Evolutionary conservation across 768 basidiomycete genomes (phyloP).

Genomic region (Lyophyllum semitale): DNA sequence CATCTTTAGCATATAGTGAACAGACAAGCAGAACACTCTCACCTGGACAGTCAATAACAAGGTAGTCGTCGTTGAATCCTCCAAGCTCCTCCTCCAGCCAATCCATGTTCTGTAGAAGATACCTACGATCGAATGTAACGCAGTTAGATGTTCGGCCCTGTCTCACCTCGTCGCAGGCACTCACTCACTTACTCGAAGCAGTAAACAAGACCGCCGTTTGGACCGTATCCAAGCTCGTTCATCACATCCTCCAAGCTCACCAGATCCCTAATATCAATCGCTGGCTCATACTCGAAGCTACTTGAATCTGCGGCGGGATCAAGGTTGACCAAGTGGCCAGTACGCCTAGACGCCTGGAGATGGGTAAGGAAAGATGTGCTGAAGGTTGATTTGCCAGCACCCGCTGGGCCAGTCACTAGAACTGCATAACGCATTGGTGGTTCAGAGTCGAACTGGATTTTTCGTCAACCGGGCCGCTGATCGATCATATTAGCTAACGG

Average conservation of each 20-base stretch:
- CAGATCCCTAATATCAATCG: slow-evolving; percentile 92
- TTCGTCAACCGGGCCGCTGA: neutral
- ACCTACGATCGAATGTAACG: slow-evolving; percentile 50
- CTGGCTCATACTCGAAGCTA: slow-evolving; percentile 90
- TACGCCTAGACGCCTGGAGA: slow-evolving; percentile 76
- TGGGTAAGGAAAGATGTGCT: slow-evolving; percentile 88
- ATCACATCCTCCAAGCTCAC: slow-evolving; percentile 95
- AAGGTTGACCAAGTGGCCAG: slow-evolving; percentile 92
- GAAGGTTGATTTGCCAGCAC: slow-evolving; percentile 97
- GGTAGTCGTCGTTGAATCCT: slow-evolving; percentile 93
- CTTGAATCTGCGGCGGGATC: slow-evolving; percentile 90
- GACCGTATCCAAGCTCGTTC: slow-evolving; percentile 92
- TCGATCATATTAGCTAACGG: neutral
- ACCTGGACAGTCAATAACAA: slow-evolving; percentile 92
- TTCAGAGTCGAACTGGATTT: slow-evolving; percentile 2
- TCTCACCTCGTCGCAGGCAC: slow-evolving; percentile 4
- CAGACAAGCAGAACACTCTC: slow-evolving; percentile 14
- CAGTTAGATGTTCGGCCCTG: neutral
- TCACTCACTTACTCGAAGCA: slow-evolving; percentile 97
- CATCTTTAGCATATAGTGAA: slow-evolving; percentile 1
- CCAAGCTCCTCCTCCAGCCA: slow-evolving; percentile 98
- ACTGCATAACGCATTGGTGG: slow-evolving; percentile 81
- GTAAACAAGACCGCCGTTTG: slow-evolving; percentile 95
- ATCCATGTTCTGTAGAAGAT: slow-evolving; percentile 95
- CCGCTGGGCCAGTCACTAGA: slow-evolving; percentile 92